Evolutionary conservation across 2,329 filamentous ascomycete species (phyloP).

Genomic region (Xylariaceae sp.): DNA sequence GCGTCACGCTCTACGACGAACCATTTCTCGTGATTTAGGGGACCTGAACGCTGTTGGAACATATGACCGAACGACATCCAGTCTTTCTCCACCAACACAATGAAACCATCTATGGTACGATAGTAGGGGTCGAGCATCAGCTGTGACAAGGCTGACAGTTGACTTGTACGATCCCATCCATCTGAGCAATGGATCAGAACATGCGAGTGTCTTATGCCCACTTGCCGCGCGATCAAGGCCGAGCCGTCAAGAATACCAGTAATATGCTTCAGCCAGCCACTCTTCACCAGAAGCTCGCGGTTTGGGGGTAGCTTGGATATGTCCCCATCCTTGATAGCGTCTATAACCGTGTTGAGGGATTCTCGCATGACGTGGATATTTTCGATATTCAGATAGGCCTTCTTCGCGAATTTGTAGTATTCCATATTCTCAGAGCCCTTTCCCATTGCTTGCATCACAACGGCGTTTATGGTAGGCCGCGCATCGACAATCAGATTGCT

Average conservation of each 20-base stretch:
- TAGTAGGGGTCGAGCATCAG: constrained; percentile 95
- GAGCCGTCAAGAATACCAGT: constrained; percentile 78
- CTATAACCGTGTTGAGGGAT: constrained; percentile 81
- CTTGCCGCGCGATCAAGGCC: constrained; percentile 76
- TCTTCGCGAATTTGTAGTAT: constrained; percentile 87
- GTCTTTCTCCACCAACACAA: constrained; percentile 92
- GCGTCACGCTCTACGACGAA: constrained; percentile 82
- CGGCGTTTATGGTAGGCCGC: constrained; percentile 86
- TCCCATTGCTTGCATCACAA: constrained; percentile 89
- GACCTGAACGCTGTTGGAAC: constrained; percentile 89
- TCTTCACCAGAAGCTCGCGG: constrained; percentile 74
- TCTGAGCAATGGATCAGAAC: constrained; percentile 97
- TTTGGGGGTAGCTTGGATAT: constrained; percentile 78
- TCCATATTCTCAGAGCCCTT: constrained; percentile 97
- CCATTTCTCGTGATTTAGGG: constrained; percentile 88
- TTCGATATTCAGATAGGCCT: constrained; percentile 91
- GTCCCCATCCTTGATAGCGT: constrained; percentile 89
- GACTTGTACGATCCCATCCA: constrained; percentile 95
- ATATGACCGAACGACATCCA: constrained; percentile 98
- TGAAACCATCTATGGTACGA: constrained; percentile 89
- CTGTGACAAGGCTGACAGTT: constrained; percentile 86
- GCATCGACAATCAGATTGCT: constrained; percentile 95
- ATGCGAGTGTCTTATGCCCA: constrained; percentile 90
- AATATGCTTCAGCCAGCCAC: constrained; percentile 90
- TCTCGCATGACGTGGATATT: constrained; percentile 98